phyloP scores from a whole-genome alignment of 441 rosid genomes.

The Aleurites moluccanus region DNA sequence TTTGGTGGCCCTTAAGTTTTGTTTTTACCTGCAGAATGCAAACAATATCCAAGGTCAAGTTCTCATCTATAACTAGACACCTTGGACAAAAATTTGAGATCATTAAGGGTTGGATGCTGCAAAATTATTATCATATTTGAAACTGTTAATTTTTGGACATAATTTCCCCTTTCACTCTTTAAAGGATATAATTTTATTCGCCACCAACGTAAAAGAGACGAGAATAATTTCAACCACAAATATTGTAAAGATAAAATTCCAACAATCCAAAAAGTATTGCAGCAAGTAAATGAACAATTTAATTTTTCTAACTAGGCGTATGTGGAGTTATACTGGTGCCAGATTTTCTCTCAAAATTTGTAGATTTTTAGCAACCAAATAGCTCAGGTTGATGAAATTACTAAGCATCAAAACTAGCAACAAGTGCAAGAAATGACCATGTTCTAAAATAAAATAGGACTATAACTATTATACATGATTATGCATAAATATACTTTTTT shows the following conservation, averaged over 20 bases:
- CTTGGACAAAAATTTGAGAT: neutral
- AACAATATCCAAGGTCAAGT: constrained; percentile 16
- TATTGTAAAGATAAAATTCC: neutral
- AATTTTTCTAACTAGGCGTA: neutral
- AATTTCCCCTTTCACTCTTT: neutral
- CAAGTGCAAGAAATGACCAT: neutral
- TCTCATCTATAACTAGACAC: constrained; percentile 8
- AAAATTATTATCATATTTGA: neutral
- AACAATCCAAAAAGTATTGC: neutral
- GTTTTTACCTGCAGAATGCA: constrained; percentile 64
- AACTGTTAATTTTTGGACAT: neutral
- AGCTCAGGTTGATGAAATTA: neutral
- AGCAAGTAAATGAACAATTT: neutral
- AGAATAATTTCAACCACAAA: neutral
- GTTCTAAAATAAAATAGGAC: neutral
- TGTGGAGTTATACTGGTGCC: neutral
- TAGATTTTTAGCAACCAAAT: neutral
- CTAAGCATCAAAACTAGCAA: neutral
- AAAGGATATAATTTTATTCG: neutral
- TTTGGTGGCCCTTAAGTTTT: constrained; percentile 81
- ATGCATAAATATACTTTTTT: neutral
- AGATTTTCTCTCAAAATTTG: constrained; percentile 1
- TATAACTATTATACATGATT: neutral
- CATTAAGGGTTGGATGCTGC: neutral
- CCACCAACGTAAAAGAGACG: neutral